A percentile compares a stretch with the other conserved stretches of the same genome.
Evolutionary conservation across 306 rosid species (phyloP).

Genomic region (Canavalia ensiformis): DNA sequence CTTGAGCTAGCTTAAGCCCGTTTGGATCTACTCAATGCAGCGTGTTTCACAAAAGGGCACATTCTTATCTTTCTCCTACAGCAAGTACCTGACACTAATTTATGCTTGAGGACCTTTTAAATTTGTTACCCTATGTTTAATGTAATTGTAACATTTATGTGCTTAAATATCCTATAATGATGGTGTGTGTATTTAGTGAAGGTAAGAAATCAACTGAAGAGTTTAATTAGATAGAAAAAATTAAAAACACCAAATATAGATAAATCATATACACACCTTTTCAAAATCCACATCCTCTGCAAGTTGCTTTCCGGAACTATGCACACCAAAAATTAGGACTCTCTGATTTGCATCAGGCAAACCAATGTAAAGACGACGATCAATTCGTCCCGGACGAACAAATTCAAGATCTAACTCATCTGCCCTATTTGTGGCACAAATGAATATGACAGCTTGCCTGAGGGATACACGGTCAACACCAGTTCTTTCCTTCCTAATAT

Average conservation of each 20-base stretch:
- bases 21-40: neutral
- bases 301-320: slow-evolving; percentile 81
- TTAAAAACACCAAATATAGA: slow-evolving; percentile 8
- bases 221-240: neutral
- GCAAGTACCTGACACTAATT: neutral
- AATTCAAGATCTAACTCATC: slow-evolving; percentile 94
- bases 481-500: slow-evolving; percentile 83
- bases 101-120: neutral
- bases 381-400: slow-evolving; percentile 90
- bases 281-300: slow-evolving; percentile 84
- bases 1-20: slow-evolving; percentile 17
- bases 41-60: slow-evolving; percentile 22
- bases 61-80: slow-evolving; percentile 25
- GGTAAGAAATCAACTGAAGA: slow-evolving; percentile 39
- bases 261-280: slow-evolving; percentile 61
- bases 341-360: slow-evolving; percentile 95
- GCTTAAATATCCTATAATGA: neutral
- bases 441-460: slow-evolving; percentile 95
- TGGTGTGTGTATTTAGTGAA: slow-evolving; percentile 9
- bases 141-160: neutral
- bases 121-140: slow-evolving; percentile 1
- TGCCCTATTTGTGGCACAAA: slow-evolving; percentile 97
- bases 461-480: slow-evolving; percentile 92
- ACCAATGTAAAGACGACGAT: slow-evolving; percentile 95
- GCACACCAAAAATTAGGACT: slow-evolving; percentile 85